A percentile compares a stretch with the other conserved stretches of the same genome.
phyloP scores from a whole-genome alignment of 495 filamentous ascomycete genomes.

The Podospora appendiculata region DNA sequence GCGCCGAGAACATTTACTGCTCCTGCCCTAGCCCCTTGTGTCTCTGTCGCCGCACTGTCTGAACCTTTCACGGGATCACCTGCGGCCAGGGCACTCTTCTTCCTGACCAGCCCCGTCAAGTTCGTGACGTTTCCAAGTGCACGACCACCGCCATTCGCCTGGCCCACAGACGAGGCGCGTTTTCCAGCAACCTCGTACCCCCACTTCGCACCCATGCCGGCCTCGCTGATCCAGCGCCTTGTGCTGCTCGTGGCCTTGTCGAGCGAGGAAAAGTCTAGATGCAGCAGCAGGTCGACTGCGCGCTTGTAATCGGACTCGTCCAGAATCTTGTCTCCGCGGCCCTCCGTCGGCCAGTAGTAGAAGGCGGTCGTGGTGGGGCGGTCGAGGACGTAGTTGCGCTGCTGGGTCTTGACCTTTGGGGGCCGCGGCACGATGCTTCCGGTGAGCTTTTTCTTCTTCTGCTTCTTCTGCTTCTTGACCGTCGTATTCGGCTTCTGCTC shows the following conservation, averaged over 20 bases:
- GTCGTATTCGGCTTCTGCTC: not conserved
- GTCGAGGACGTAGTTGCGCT: slow-evolving; percentile 27
- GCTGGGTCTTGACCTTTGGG: slow-evolving; percentile 50
- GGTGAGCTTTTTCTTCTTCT: slow-evolving; percentile 37
- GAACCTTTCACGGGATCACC: not conserved
- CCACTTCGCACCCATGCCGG: slow-evolving; percentile 35
- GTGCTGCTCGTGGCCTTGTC: slow-evolving; percentile 64
- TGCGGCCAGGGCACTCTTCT: slow-evolving; percentile 18
- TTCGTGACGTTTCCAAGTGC: slow-evolving; percentile 21
- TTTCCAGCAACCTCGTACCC: slow-evolving; percentile 34
- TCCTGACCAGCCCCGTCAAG: slow-evolving; percentile 29
- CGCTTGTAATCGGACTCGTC: slow-evolving; percentile 66
- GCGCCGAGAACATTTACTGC: slow-evolving; percentile 21
- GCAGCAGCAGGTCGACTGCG: slow-evolving; percentile 70
- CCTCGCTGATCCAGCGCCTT: slow-evolving; percentile 58
- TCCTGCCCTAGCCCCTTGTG: not conserved
- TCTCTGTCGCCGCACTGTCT: not conserved
- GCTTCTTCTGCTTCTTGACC: slow-evolving; percentile 9
- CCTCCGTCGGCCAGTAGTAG: slow-evolving; percentile 61
- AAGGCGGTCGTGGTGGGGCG: slow-evolving; percentile 44
- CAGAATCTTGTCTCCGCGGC: slow-evolving; percentile 63
- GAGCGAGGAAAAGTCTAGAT: slow-evolving; percentile 71
- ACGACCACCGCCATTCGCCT: not conserved
- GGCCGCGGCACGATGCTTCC: slow-evolving; percentile 46
- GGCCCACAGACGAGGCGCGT: slow-evolving; percentile 11